Evolutionary conservation across 768 basidiomycete genomes (phyloP), one percentile per base, ranked within the genome.

Genomic region (Sarcomyxa edulis): DNA sequence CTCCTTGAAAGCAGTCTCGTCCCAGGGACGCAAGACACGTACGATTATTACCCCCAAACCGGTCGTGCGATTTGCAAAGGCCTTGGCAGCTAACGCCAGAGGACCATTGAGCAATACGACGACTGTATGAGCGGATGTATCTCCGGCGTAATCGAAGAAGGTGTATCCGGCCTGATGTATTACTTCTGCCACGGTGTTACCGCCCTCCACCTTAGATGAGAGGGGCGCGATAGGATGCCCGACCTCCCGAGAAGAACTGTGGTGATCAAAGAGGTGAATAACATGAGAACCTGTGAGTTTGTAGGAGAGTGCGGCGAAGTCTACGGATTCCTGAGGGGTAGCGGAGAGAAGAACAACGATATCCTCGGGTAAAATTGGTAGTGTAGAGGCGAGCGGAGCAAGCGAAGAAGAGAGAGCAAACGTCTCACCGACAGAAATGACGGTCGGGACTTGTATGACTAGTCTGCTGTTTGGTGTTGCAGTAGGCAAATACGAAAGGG

Each of bases 261-360:
- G 72, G 49, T 95, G 88, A 59, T 98, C 93, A 54, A 98, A 93
- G 28, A 97, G 64, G 58, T 97, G 92, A 39, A 93, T 72, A 40
- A 88, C 80, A 59, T 95, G 89, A 28, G 65, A 72, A 14, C 64
- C 56, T 11, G 71, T 69, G 35, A 86, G 60, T 42, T 68, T 71
- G 66, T 93, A 93, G n/a, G 90, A 70, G 33, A 90, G 69, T 19
- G 75, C 52, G 3, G 92, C 76, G 39, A 91, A 75, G 51, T 90
- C 84, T 32, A 82, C 73, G 11, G 86, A 70, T 56, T 96, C 90
- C 47, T 86, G 83, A 1, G 91, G 79, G 3, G 86, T 82, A 2
- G 90, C 81, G 26, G 92, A 94, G 39, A 95, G 71, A 34, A 96
- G 61, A 28, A 96, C 70, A 11, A 81, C 71, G 37, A 85, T 68